A percentile compares a stretch with the other conserved stretches of the same genome.
Conservation (phyloP, 352 stramenopile species). For the Pythium guiyangense region DNA sequence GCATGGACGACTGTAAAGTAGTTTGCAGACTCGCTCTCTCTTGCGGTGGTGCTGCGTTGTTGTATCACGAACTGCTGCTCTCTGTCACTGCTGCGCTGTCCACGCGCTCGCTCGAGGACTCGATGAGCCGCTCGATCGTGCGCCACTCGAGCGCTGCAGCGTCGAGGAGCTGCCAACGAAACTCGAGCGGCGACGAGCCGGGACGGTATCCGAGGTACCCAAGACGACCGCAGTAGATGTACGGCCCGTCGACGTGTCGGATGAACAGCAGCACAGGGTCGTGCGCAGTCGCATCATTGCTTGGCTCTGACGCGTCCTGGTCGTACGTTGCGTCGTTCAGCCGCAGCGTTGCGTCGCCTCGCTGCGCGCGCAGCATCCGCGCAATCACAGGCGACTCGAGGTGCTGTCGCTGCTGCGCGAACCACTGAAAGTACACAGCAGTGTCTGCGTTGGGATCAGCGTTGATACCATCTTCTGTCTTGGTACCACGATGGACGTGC, state of each 20-base stretch:
- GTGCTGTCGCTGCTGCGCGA: constrained; percentile 30
- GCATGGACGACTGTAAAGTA: constrained; percentile 3
- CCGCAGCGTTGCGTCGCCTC: constrained; percentile 23
- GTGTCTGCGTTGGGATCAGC: neutral
- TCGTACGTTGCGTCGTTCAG: constrained; percentile 28
- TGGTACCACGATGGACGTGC: constrained; percentile 8
- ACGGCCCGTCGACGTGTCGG: constrained; percentile 40
- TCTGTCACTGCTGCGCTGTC: constrained; percentile 6
- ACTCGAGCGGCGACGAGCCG: constrained; percentile 37
- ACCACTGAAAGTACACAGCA: constrained; percentile 56
- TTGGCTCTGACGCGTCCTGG: neutral
- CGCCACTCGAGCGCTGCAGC: constrained; percentile 21
- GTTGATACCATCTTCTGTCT: neutral
- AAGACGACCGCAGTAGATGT: constrained; percentile 67
- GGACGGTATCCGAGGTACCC: constrained; percentile 37
- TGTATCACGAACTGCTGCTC: neutral
- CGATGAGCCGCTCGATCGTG: constrained; percentile 22
- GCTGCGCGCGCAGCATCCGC: constrained; percentile 23
- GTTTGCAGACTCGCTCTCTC: neutral
- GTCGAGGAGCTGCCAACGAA: constrained; percentile 66
- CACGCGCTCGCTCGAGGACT: constrained; percentile 7
- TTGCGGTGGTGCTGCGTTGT: neutral
- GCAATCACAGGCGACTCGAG: constrained; percentile 23
- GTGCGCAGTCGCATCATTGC: neutral
- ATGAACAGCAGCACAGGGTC: constrained; percentile 49